Evolutionary conservation across 805 yeast genomes (phyloP), one percentile per base, ranked within the genome.

Genomic region (Blastobotrys americana): DNA sequence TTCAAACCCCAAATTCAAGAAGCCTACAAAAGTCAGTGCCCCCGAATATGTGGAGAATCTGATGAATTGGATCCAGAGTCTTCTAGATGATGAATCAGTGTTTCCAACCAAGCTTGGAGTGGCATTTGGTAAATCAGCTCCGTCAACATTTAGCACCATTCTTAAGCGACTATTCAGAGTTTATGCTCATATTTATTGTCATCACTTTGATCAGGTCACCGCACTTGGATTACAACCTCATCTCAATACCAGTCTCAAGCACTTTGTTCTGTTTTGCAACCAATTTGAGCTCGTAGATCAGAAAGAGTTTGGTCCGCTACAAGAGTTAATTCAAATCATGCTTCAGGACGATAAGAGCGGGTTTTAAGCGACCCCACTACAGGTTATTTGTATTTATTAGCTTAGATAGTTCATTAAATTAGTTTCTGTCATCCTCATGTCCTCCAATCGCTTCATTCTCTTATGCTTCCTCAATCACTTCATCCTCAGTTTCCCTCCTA

Each of bases 121-220:
- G n/a, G 88, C 94, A 2, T 93, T 93, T 64, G 93, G 96, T 5
- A 79, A 79, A 42, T 86, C 82, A 53, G 89, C 94, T 57, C 79
- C 80, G 18, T 73, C 80, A 5, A 73, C 86, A 49, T 84, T 87
- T 37, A 83, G 80, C 57, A 89, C 95, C 16, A 86, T 93, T 39
- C 78, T 93, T 72, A 87, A 90, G 65, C 76, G 98, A 53, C 70
- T 93, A 41, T 93, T 89, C 65, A 75, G 98, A 61, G 88, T 93
- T 3, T 93, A 93, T 59, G 97, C 98, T 1, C 99, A 93, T 66
- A 85, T 93, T 37, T 93, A 93, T 65, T 93, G 98, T 60, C 97
- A 93, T 60, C 99, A 93, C 63, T 90, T 93, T 64, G 96, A 88
- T 60, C 96, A 90, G 64, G 84, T 93, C 46, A 77, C 88, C 34